Base-by-base conservation (phyloP, 2,329 filamentous ascomycete species). In the Torrubiellomyces zombiae region DNA sequence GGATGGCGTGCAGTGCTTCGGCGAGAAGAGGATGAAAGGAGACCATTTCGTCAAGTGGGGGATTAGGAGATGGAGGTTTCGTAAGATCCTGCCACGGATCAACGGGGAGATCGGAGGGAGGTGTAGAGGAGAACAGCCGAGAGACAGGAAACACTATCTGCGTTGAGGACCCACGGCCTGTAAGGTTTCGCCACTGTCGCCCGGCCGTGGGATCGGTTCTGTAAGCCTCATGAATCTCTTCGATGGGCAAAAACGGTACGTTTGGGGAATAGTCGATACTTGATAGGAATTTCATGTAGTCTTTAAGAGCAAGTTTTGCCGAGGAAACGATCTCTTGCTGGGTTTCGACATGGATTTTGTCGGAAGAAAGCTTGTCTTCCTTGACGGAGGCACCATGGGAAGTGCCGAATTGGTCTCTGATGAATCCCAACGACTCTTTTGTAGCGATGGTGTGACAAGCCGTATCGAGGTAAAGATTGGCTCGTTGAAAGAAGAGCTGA, bases 21-120 rank as follows among this genome's bases (percentile, higher is more conserved):
- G 71, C 71, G 8, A 91, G 59, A 7, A 89, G 61, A 0, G 81
- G 82, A 39, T 91, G 81, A 44, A 81, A 89, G 1, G 79, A 89
- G 15, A 42, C 35, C 26, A 31, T 38, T 28, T 53, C 50, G 23
- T n/a, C 40, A 45, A n/a, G 38, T 36, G 51, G 35, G 4, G 45
- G 32, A 9, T 50, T 41, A 6, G 32, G 28, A 7, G 20, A 16
- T 3, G 18, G 41, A 4, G 22, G 42, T 27, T 30, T 45, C 15
- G 47, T 33, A 11, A 53, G 25, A 1, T 55, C 47, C 6, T 51
- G 55, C 22, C 55, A 51, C 3, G 77, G 77, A 38, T 75, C 83
- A 0, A 67, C 58, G 1, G 78, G 77, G 1, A 86, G 59, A 28
- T 72, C 63, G 6, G 69, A 34, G 0, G 74, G 75, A 2, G 75